A percentile compares a stretch with the other conserved stretches of the same genome.
These are phyloP conservation scores for Reutealis trisperma DNA, from an alignment of 345 rosid species.

Conservation along the genomic window DNA sequence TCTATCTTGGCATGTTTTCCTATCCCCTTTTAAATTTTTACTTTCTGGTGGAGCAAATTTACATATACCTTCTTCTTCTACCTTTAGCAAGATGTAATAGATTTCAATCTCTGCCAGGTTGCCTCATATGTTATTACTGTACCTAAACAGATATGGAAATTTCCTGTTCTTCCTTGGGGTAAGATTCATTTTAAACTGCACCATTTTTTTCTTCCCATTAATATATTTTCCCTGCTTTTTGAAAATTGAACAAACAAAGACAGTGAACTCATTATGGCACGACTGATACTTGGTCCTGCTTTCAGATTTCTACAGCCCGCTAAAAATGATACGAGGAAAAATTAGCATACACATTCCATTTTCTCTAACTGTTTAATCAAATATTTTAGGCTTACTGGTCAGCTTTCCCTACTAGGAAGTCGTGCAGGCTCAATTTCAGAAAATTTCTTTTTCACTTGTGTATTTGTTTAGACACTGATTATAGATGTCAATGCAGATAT, in stretches of 20 bases:
- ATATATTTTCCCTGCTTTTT: neutral
- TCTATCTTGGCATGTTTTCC: slow-evolving; percentile 60
- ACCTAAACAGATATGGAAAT: slow-evolving; percentile 69
- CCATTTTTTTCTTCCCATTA: neutral
- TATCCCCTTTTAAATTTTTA: neutral
- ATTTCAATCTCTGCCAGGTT: slow-evolving; percentile 48
- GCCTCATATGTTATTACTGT: slow-evolving; percentile 68
- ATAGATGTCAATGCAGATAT: neutral
- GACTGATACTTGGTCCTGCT: neutral
- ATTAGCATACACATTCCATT: neutral
- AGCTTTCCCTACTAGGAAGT: neutral
- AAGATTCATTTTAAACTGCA: slow-evolving; percentile 27
- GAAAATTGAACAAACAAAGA: neutral
- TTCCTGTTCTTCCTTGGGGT: slow-evolving; percentile 87
- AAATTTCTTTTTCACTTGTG: neutral
- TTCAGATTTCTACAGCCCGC: neutral
- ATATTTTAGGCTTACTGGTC: neutral
- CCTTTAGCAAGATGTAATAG: slow-evolving; percentile 9
- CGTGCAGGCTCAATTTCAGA: neutral
- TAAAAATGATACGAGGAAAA: neutral
- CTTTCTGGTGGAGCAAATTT: neutral
- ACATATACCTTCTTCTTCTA: slow-evolving; percentile 3
- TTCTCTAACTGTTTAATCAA: neutral
- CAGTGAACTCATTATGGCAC: neutral
- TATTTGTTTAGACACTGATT: neutral